Conservation (phyloP, 495 filamentous ascomycete genomes). For the Clavariopsis aquatica region DNA sequence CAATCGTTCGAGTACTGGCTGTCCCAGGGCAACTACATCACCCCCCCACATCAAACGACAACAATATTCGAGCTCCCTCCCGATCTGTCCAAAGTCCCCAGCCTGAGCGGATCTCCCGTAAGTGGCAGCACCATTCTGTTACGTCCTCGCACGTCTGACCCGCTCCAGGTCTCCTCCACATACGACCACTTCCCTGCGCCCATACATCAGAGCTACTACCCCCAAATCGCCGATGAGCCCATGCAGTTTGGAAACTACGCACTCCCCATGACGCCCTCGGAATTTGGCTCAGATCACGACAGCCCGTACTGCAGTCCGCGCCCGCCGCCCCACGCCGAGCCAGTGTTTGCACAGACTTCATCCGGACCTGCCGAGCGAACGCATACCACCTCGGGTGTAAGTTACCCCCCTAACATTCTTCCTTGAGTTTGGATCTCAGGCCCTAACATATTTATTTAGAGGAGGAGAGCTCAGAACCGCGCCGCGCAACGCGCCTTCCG, state of each 20-base stretch:
- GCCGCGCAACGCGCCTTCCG: slow-evolving; percentile 52
- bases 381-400: slow-evolving; percentile 39
- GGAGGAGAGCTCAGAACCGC: slow-evolving; percentile 40
- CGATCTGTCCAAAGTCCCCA: slow-evolving; percentile 35
- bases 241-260: slow-evolving; percentile 31
- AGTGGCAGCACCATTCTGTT: slow-evolving; percentile 4
- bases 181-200: slow-evolving; percentile 33
- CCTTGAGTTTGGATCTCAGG: background rate
- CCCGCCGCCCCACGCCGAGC: slow-evolving; percentile 17
- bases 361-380: slow-evolving; percentile 20
- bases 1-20: slow-evolving; percentile 40
- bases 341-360: slow-evolving; percentile 17
- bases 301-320: slow-evolving; percentile 40
- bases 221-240: slow-evolving; percentile 34
- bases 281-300: slow-evolving; percentile 42
- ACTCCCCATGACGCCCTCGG: slow-evolving; percentile 39
- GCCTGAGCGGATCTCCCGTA: slow-evolving; percentile 38
- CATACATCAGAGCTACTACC: slow-evolving; percentile 29
- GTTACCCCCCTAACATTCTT: background rate
- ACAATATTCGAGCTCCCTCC: slow-evolving; percentile 36
- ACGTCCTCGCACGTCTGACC: slow-evolving; percentile 2
- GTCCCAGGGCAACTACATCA: slow-evolving; percentile 30
- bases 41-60: slow-evolving; percentile 36
- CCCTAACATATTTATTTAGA: slow-evolving; percentile 26
- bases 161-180: slow-evolving; percentile 34